A percentile compares a stretch with the other conserved stretches of the same genome.
Evolutionary conservation across 2,329 filamentous ascomycete genomes (phyloP).

Genomic region (Xylariaceae sp.): DNA sequence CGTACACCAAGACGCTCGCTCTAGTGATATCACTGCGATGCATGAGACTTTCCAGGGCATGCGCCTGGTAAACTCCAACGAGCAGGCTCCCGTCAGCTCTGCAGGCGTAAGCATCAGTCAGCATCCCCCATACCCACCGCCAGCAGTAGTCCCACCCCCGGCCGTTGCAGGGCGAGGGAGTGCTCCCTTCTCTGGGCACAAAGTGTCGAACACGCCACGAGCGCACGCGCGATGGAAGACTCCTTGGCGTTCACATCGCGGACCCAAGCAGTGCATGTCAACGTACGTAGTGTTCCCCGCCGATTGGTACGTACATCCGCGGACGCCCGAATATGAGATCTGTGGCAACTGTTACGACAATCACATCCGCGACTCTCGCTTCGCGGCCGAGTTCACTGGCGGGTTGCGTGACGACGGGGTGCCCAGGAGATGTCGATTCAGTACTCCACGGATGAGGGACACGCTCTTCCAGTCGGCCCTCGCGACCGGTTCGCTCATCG

Average conservation of each 20-base stretch:
- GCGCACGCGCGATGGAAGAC: no score
- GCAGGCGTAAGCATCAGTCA: not conserved
- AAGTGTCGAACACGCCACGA: no score
- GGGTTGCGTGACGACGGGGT: constrained; percentile 4
- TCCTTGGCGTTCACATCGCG: constrained; percentile 2
- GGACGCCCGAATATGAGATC: constrained; percentile 6
- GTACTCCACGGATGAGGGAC: constrained; percentile 4
- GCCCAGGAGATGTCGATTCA: constrained; percentile 5
- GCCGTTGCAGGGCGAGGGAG: no score
- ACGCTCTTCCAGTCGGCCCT: constrained; percentile 5
- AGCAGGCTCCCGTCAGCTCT: not conserved
- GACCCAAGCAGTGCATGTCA: constrained; percentile 7
- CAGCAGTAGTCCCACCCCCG: not conserved
- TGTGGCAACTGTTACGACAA: constrained; percentile 9
- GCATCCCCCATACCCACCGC: not conserved
- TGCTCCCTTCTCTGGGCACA: no score
- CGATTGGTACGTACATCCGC: constrained; percentile 9
- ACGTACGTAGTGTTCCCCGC: constrained; percentile 3
- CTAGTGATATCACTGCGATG: constrained; percentile 2
- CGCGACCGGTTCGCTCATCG: constrained; percentile 6
- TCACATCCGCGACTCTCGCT: constrained; percentile 5
- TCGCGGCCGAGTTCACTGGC: constrained; percentile 4
- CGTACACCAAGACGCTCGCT: no score
- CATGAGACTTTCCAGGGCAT: constrained; percentile 4
- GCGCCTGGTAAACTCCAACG: not conserved